Conservation (phyloP, 2,329 filamentous ascomycete species). For the Xylariales sp. region DNA sequence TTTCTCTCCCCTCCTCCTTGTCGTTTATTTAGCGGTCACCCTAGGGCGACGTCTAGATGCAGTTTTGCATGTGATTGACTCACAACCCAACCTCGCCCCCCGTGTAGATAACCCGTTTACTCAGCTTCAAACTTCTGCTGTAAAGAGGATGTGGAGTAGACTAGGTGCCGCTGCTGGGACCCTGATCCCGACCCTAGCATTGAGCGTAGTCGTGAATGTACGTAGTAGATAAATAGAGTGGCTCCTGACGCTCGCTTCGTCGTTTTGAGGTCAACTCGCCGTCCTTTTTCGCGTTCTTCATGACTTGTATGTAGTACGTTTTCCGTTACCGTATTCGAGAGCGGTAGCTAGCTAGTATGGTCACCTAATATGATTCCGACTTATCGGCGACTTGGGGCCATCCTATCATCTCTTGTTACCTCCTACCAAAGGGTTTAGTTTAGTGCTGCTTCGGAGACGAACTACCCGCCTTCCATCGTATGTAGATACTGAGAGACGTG, state of each 20-base stretch:
- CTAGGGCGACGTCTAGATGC: too few species aligned
- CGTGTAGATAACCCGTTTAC: background rate
- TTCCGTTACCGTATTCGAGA: background rate
- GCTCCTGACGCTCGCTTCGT: conserved; percentile 18
- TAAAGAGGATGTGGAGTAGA: conserved; percentile 11
- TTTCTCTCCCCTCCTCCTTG: too few species aligned
- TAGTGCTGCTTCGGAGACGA: background rate
- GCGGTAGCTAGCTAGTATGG: background rate
- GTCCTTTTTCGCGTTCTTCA: background rate
- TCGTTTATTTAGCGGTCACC: too few species aligned
- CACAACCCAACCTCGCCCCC: background rate
- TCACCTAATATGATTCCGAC: background rate
- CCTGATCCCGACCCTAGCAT: conserved; percentile 19
- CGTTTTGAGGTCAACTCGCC: conserved; percentile 19
- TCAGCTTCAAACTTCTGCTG: background rate
- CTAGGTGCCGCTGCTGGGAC: background rate
- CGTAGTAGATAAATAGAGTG: conserved; percentile 7
- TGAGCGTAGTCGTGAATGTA: background rate
- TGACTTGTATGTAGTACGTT: background rate
- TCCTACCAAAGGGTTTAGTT: background rate
- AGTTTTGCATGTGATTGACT: conserved; percentile 23
- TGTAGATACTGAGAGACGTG: background rate
- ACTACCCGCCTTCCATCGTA: background rate
- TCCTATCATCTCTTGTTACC: background rate
- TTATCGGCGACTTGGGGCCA: background rate